Evolutionary conservation across 1,139 yeast genomes (phyloP), one percentile per base, ranked within the genome.

Genomic region (Geotrichum klebahnii): DNA sequence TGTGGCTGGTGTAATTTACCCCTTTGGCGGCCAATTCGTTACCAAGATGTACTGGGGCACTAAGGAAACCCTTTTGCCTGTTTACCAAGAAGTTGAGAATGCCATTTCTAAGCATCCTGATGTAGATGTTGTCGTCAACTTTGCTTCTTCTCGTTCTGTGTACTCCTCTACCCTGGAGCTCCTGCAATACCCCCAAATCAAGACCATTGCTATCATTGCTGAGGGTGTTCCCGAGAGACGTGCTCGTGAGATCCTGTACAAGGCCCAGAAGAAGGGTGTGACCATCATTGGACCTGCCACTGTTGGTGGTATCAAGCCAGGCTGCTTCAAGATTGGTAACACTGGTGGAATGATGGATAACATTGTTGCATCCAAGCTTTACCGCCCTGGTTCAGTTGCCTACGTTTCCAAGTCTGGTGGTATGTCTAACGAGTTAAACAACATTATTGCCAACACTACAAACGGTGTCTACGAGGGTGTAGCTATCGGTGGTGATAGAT

Each of bases 311-410:
- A 73, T 72, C 68, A 72, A 73, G 67, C 76, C 76, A 31, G 76
- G 76, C 49, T 70, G 75, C 63, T 72, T 72, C 70, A 72, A 72
- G 67, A 70, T 73, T 56, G 76, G 76, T 47, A 72, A 72, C 71
- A 73, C 76, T 46, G 76, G 77, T 49, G 76, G 76, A 55, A 73
- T 72, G 77, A 72, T 72, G 76, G 76, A 72, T 62, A 72, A 72
- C 68, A 72, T 72, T 53, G 75, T 73, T 36, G 74, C 76, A 26
- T 71, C 76, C 54, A 72, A 73, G 67, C 70, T 72, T 40, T 73
- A 72, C 67, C 70, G 76, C 46, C 72, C 76, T 23, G 76, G 76
- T 22, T 70, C 74, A 12, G 77, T 72, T 24, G 76, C 75, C 49
- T 72, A 73, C 63, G 76, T 72, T 36, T 72, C 76, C 63, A 72